Evolutionary conservation across 345 rosid species (phyloP), one percentile per base, ranked within the genome.

Genomic region (Capsella bursapastoris): DNA sequence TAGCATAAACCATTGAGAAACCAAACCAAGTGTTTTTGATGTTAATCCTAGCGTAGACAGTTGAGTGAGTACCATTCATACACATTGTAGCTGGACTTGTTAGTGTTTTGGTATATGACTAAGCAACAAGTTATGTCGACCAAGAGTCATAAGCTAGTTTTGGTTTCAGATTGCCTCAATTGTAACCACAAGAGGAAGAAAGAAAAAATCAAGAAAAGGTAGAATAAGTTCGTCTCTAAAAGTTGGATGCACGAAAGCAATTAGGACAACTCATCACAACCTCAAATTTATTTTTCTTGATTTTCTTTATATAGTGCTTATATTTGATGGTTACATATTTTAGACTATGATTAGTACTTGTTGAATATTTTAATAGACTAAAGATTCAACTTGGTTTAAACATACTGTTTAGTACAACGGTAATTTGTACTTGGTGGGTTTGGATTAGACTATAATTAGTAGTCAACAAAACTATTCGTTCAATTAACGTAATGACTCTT

Each of bases 161-260:
- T 28, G 35, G 35, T 12, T 53, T n/a, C 35, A 28, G 12, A 9
- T 53, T 53, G 15, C 35, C 35, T 53, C n/a, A 28, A 27, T 12
- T 28, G 16, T 53, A 9, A 53, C 58, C 58, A 27, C 27, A 16
- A 48, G 10, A 48, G 27, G 15, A 47, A 48, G 16, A 15, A n/a
- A 15, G 1, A 7, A 35, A 37, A 13, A 25, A 13, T 29, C 14
- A 55, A 28, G 4, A 55, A 55, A 56, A 56, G 28, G 3, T 64
- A 45, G 43, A 28, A 51, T 51, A 51, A 37, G n/a, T 50, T 66
- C 12, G 55, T 32, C 22, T 6, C 6, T 53, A 32, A 64, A 70
- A 44, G 55, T 43, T 64, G 70, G 64, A 52, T 52, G 16, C 47
- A 55, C 63, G 29, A 73, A 73, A 73, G 48, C 57, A 73, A 44